Conservation (phyloP, 1,284 basidiomycete genomes). For the Erythrobasidium hasegawianum region DNA sequence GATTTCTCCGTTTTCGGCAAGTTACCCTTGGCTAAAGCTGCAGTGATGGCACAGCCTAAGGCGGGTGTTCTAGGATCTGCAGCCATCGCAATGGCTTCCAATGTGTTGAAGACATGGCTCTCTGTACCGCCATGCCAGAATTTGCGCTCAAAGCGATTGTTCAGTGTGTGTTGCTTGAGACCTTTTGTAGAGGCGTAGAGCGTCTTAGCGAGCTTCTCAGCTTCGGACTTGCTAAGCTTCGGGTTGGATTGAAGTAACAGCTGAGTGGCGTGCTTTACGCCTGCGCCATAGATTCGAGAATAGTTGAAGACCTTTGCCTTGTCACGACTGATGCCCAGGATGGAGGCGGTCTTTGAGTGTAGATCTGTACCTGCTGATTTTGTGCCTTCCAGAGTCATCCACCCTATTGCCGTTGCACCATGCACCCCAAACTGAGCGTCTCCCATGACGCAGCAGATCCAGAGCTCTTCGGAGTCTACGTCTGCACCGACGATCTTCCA, state of each 20-base stretch:
- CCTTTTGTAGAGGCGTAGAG: conserved; percentile 94
- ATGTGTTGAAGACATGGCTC: conserved; percentile 97
- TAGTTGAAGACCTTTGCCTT: conserved; percentile 99
- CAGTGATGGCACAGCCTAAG: conserved; percentile 87
- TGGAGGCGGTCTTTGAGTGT: conserved; percentile 93
- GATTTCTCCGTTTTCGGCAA: conserved; percentile 59
- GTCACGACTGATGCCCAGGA: conserved; percentile 87
- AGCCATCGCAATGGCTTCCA: conserved; percentile 89
- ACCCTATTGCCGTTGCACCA: conserved; percentile 93
- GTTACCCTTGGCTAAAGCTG: conserved; percentile 82
- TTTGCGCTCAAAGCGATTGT: conserved; percentile 48
- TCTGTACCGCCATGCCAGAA: conserved; percentile 98
- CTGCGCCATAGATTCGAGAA: conserved; percentile 96
- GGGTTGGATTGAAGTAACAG: conserved; percentile 83
- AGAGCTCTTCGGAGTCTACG: conserved; percentile 97
- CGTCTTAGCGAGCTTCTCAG: conserved; percentile 74
- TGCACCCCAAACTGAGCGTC: conserved; percentile 97
- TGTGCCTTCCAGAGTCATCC: conserved; percentile 99
- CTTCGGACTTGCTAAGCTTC: conserved; percentile 70
- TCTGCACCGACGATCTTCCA: conserved; percentile 96
- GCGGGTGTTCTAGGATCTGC: conserved; percentile 87
- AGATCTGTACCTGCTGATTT: conserved; percentile 92
- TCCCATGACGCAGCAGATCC: conserved; percentile 99
- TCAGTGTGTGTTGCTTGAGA: conserved; percentile 8
- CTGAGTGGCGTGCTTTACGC: conserved; percentile 87